Evolutionary conservation across 1,284 basidiomycete species (phyloP), one percentile per base, ranked within the genome.

Genomic region (Naganishia sp.): DNA sequence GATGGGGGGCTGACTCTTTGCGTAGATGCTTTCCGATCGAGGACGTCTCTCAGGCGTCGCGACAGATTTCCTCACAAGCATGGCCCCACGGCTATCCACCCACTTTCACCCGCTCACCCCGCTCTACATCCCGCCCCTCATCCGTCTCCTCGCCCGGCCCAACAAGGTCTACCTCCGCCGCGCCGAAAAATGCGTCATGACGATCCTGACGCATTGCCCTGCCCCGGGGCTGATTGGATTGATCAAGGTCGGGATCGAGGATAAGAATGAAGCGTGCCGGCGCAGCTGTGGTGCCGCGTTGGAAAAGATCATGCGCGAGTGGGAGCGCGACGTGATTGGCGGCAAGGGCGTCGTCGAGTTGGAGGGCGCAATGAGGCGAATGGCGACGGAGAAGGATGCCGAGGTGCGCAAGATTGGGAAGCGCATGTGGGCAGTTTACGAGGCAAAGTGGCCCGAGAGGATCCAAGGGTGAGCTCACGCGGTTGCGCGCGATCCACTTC

Each of bases 81-180:
- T 83, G 62, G 82, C 81, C 0, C 82, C 82, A 0, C 74, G 82
- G 0, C 74, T 83, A 9, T 74, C 69, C 2, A 46, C 67, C 7
- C 67, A 74, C 23, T 83, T 83, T 68, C 73, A 75, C 4, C 71
- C 79, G 4, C 76, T 82, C 17, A 76, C 83, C 25, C 66, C 72
- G 3, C 71, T 81, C 39, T 83, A 82, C 69, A 69, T 83, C 13
- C 81, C 82, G 17, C 76, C 81, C 0, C 71, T 83, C 5, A 69
- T 83, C 54, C 71, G 74, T 21, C 77, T 83, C 42, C 80, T 82
- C 56, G 80, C 80, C 0, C 72, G 82, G 41, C 82, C 82, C 0
- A 83, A 83, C 74, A 83, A 82, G 70, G 80, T 83, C 9, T 79
- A 79, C 41, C 71, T 82, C 13, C 79, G 80, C 54, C 74, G 82